phyloP scores from a whole-genome alignment of 768 basidiomycete genomes.

The Candolleomyces efflorescens region DNA sequence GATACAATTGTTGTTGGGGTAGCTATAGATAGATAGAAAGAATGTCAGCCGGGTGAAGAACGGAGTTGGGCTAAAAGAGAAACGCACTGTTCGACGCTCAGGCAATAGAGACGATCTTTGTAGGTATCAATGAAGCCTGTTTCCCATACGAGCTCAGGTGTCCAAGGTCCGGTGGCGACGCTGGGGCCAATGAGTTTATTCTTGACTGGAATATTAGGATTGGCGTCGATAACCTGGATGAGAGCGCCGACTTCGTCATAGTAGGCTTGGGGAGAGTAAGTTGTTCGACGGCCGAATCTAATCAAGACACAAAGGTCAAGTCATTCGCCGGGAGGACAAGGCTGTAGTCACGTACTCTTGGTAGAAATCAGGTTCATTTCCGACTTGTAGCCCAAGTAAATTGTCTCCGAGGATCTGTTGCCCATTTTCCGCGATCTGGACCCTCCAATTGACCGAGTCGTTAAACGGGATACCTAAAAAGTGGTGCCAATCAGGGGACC shows the following conservation, averaged over 20 bases:
- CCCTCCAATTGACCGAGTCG: constrained; percentile 48
- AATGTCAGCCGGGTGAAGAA: neutral
- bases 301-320: too few relatives aligned
- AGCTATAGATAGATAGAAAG: constrained; percentile 21
- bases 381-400: constrained; percentile 66
- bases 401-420: constrained; percentile 62
- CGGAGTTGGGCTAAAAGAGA: neutral
- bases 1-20: constrained; percentile 55
- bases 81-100: constrained; percentile 54
- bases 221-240: constrained; percentile 19
- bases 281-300: constrained; percentile 31
- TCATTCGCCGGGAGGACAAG: too few relatives aligned
- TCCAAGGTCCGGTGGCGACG: constrained; percentile 49
- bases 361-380: constrained; percentile 65
- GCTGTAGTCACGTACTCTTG: constrained; percentile 13
- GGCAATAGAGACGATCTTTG: constrained; percentile 33
- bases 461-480: constrained; percentile 63
- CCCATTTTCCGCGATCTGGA: constrained; percentile 55
- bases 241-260: constrained; percentile 9
- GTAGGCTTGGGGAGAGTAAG: constrained; percentile 17
- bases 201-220: constrained; percentile 22
- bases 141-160: constrained; percentile 38
- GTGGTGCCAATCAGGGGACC: neutral
- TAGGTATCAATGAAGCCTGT: constrained; percentile 46
- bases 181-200: constrained; percentile 55